phyloP scores from a whole-genome alignment of 2,329 filamentous ascomycete species.

The Pleochaeta shiraiana region DNA sequence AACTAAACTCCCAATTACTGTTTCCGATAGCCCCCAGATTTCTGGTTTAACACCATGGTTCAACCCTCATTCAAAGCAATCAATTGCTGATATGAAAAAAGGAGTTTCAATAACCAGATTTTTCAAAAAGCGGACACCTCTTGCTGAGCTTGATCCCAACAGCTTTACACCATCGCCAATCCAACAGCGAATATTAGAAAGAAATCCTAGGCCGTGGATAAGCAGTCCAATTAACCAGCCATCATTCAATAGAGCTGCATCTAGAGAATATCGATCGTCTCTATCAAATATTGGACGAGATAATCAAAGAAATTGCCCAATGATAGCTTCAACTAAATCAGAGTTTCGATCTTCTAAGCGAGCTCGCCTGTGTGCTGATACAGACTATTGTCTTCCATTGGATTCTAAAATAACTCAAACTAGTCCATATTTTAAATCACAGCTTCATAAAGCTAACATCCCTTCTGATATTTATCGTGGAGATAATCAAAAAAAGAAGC shows the following conservation, averaged over 20 bases:
- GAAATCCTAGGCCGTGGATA: constrained; percentile 31
- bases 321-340: constrained; percentile 20
- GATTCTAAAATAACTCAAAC: too few species aligned
- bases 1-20: constrained; percentile 41
- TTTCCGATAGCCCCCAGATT: constrained; percentile 9
- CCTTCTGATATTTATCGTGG: constrained; percentile 14
- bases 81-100: constrained; percentile 16
- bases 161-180: constrained; percentile 29
- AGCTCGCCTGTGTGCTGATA: constrained; percentile 28
- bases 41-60: background rate
- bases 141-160: constrained; percentile 47
- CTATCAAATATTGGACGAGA: constrained; percentile 14
- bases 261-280: constrained; percentile 16
- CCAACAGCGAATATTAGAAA: constrained; percentile 23
- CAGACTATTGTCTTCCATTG: constrained; percentile 17
- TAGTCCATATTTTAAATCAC: too few species aligned
- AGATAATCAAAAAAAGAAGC: constrained; percentile 22
- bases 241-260: constrained; percentile 8
- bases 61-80: constrained; percentile 1
- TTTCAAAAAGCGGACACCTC: constrained; percentile 40
- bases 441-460: too few species aligned
- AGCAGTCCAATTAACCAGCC: constrained; percentile 23
- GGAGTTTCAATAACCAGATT: constrained; percentile 38
- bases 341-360: constrained; percentile 27
- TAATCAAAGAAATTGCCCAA: constrained; percentile 22